Conservation (phyloP, 1,284 basidiomycete species). For the Ceratobasidium sp. region DNA sequence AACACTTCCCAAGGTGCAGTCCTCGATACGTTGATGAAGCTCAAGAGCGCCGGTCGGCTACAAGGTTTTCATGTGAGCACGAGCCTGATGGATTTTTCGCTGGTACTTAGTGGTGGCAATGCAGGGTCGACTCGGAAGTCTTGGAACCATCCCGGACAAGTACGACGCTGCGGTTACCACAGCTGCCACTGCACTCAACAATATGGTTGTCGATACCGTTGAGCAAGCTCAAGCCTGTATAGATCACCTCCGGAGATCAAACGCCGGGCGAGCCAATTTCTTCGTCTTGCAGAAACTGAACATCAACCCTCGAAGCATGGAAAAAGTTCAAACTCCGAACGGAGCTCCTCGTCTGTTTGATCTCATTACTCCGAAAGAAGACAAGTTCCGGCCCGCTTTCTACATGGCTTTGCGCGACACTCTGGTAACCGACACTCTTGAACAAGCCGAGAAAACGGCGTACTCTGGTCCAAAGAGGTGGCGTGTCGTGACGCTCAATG, state of each 20-base stretch:
- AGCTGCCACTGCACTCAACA: constrained; percentile 83
- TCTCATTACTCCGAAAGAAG: constrained; percentile 89
- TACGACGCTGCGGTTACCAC: constrained; percentile 97
- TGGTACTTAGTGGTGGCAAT: constrained; percentile 37
- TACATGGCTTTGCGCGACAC: constrained; percentile 91
- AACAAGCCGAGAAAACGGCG: constrained; percentile 94
- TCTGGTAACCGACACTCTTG: constrained; percentile 87
- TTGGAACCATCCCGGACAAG: constrained; percentile 94
- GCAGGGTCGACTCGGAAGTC: constrained; percentile 92
- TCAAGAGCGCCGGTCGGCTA: constrained; percentile 81
- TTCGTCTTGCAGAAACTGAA: constrained; percentile 89
- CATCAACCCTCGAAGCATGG: constrained; percentile 58
- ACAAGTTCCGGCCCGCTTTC: constrained; percentile 86
- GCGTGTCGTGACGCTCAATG: constrained; percentile 94
- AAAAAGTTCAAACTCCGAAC: constrained; percentile 81
- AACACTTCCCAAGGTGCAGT: constrained; percentile 88
- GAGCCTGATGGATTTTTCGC: constrained; percentile 39
- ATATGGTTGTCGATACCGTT: constrained; percentile 93
- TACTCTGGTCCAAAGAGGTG: constrained; percentile 77
- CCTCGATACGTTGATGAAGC: constrained; percentile 78
- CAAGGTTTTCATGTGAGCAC: constrained; percentile 86
- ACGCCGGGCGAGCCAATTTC: constrained; percentile 92
- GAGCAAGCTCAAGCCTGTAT: constrained; percentile 90
- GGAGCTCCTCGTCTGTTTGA: constrained; percentile 93
- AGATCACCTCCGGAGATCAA: constrained; percentile 86